Evolutionary conservation across 169 alveolate genomes (phyloP).

Genomic region (Plasmodium yoelii): DNA sequence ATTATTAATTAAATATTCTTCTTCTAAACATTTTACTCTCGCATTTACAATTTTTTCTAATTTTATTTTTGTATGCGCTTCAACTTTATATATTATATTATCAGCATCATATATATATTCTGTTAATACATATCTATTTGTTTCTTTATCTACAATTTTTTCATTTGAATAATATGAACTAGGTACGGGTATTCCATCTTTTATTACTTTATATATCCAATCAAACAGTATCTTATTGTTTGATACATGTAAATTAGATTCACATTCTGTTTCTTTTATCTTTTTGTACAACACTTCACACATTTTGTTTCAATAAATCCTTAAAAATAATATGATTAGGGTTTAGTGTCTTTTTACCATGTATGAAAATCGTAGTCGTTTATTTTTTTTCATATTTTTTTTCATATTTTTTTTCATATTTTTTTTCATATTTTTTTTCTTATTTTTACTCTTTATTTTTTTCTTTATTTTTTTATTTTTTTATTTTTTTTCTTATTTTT

Average conservation of each 20-base stretch:
- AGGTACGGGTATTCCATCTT: slow-evolving; percentile 70
- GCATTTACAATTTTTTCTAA: slow-evolving; percentile 27
- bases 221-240: slow-evolving; percentile 66
- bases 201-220: slow-evolving; percentile 41
- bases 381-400: too few species aligned
- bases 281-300: slow-evolving; percentile 49
- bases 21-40: slow-evolving; percentile 27
- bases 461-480: too few species aligned
- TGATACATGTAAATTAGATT: slow-evolving; percentile 55
- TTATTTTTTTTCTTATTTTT: too few species aligned
- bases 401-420: too few species aligned
- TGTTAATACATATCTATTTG: slow-evolving; percentile 66
- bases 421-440: too few species aligned
- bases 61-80: slow-evolving; percentile 69
- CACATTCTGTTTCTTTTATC: slow-evolving; percentile 56
- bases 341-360: too few species aligned
- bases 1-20: slow-evolving; percentile 38
- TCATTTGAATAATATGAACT: slow-evolving; percentile 55
- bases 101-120: slow-evolving; percentile 68
- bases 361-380: too few species aligned
- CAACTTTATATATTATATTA: slow-evolving; percentile 72
- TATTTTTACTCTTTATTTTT: too few species aligned
- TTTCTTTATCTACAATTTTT: slow-evolving; percentile 62
- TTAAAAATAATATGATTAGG: too few species aligned
- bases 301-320: slow-evolving; percentile 3